A percentile compares a stretch with the other conserved stretches of the same genome.
Evolutionary conservation across 176 grass and related monocot genomes (phyloP).

Genomic region (Triticum monococcum): DNA sequence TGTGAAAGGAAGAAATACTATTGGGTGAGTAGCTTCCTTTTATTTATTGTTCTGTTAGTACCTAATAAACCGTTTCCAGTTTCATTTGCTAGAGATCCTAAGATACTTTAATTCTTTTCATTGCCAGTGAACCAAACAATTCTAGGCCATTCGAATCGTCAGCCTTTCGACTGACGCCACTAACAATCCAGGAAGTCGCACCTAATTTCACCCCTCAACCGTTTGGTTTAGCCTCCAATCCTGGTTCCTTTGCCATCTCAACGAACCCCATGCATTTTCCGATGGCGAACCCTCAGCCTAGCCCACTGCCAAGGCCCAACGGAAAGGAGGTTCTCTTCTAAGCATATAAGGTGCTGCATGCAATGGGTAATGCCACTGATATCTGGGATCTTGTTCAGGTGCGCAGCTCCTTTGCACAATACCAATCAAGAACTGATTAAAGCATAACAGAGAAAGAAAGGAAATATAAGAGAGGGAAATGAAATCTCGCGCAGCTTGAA

Average conservation of each 20-base stretch:
- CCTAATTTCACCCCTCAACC: constrained; percentile 33
- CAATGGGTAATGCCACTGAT: not conserved
- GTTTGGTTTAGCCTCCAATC: constrained; percentile 27
- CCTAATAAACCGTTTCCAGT: not conserved
- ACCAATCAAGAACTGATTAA: not conserved
- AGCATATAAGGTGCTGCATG: not conserved
- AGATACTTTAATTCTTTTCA: constrained; percentile 17
- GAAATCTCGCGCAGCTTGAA: not conserved
- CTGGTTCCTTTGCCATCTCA: constrained; percentile 22
- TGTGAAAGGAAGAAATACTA: constrained; percentile 47
- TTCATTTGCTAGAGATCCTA: constrained; percentile 28
- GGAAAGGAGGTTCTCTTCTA: constrained; percentile 49
- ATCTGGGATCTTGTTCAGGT: constrained; percentile 10
- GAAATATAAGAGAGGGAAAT: not conserved
- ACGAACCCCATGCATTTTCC: constrained; percentile 32
- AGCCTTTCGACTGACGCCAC: constrained; percentile 33
- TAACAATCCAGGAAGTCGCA: constrained; percentile 43
- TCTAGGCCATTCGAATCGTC: constrained; percentile 38
- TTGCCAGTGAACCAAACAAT: constrained; percentile 43
- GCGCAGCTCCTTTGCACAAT: not conserved
- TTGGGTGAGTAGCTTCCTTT: constrained; percentile 39
- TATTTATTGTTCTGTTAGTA: not conserved
- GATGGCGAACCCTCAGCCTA: constrained; percentile 27
- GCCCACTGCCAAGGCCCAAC: constrained; percentile 44
- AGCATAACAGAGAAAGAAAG: not conserved